Conservation (phyloP, 2,329 filamentous ascomycete genomes). For the Keithomyces neogunnii region DNA sequence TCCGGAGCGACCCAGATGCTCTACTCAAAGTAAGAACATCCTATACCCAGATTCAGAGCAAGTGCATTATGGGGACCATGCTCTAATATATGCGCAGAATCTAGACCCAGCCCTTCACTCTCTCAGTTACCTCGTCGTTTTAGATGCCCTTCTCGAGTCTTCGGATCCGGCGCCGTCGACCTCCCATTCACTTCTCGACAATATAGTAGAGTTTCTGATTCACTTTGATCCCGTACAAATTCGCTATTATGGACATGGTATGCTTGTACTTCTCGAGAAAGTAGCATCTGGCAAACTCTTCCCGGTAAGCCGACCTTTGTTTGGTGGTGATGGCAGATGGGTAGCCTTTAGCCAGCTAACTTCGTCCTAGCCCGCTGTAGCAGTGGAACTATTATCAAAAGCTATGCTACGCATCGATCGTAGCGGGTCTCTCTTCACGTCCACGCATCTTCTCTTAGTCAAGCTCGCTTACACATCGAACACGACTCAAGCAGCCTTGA, state of each 20-base stretch:
- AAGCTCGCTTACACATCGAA: slow-evolving; percentile 50
- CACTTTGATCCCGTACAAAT: slow-evolving; percentile 43
- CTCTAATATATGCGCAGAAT: slow-evolving; percentile 20
- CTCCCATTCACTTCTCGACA: slow-evolving; percentile 28
- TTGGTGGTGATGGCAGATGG: background rate
- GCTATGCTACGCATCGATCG: slow-evolving; percentile 61
- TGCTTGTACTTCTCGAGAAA: slow-evolving; percentile 35
- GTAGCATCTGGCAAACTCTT: slow-evolving; percentile 30
- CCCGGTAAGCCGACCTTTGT: slow-evolving; percentile 25
- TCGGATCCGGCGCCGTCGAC: slow-evolving; percentile 18
- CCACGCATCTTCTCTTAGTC: slow-evolving; percentile 49
- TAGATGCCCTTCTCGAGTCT: slow-evolving; percentile 29
- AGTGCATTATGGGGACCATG: background rate
- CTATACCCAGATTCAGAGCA: too few relatives aligned
- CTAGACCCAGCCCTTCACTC: slow-evolving; percentile 41
- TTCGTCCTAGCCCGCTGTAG: slow-evolving; percentile 32
- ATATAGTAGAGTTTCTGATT: slow-evolving; percentile 35
- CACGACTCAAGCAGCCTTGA: slow-evolving; percentile 44
- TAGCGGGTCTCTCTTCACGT: slow-evolving; percentile 56
- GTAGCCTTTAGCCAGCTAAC: slow-evolving; percentile 6
- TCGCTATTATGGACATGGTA: slow-evolving; percentile 37
- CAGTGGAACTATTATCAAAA: slow-evolving; percentile 34
- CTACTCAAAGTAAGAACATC: slow-evolving; percentile 30
- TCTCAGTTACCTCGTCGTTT: slow-evolving; percentile 40
- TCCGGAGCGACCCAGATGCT: slow-evolving; percentile 25